phyloP scores from a whole-genome alignment of 257 asterid genomes.

The Solanum clarkiae region DNA sequence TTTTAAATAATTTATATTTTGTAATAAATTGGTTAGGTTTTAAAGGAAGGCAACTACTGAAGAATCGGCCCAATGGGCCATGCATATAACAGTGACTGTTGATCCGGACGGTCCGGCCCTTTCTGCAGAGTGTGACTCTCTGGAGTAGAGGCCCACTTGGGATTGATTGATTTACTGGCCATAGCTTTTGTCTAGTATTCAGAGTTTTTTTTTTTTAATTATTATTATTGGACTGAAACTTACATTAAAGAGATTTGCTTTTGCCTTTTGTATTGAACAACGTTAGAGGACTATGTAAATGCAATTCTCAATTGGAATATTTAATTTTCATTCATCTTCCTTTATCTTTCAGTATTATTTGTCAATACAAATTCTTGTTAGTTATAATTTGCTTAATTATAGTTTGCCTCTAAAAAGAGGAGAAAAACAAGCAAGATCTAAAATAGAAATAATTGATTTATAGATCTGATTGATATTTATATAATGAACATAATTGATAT shows the following conservation, averaged over 20 bases:
- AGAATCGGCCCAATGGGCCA: constrained; percentile 3
- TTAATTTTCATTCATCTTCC: background rate
- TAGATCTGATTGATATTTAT: too few relatives aligned
- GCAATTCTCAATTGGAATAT: background rate
- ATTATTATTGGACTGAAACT: background rate
- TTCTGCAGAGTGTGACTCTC: constrained; percentile 3
- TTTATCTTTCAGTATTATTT: too few relatives aligned
- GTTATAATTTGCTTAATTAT: too few relatives aligned
- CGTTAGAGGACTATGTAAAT: background rate
- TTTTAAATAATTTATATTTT: constrained; percentile 25
- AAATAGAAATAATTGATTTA: too few relatives aligned
- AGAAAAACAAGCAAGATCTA: too few relatives aligned
- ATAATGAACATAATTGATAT: too few relatives aligned
- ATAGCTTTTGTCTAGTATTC: background rate
- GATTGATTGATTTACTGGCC: constrained; percentile 15
- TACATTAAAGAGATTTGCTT: background rate
- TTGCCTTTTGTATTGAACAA: background rate
- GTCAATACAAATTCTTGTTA: too few relatives aligned
- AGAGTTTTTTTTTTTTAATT: background rate
- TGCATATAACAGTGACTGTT: constrained; percentile 3
- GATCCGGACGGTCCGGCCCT: constrained; percentile 22
- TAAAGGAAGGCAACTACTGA: background rate
- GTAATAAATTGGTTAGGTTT: background rate
- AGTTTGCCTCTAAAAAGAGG: too few relatives aligned
- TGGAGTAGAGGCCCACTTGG: constrained; percentile 5